Evolutionary conservation across 2,329 filamentous ascomycete genomes (phyloP), one percentile per base, ranked within the genome.

Genomic region (Ophiostoma sp.): DNA sequence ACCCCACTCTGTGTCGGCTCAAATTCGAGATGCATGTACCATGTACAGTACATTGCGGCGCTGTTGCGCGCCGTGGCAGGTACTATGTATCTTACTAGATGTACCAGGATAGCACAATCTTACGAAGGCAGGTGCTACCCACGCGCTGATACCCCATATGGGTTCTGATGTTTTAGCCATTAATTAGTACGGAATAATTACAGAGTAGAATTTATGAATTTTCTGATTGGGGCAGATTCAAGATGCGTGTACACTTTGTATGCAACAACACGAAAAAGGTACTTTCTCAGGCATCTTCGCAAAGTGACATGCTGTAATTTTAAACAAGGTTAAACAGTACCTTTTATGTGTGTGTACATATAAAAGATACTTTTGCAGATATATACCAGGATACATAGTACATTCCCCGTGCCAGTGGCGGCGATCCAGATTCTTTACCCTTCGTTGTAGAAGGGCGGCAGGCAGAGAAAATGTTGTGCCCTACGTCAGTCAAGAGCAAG

Each of bases 121-220:
- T 66, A 36, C 67, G 31, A 20, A 69, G 54, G 66, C 41, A 52
- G 66, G 60, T 64, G 57, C 69, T 62, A 48, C 66, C 39, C 66
- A 44, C 41, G 35, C 48, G 36, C 52, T 41, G 67, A 33, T 62
- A 68, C 67, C 67, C 67, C 67, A 44, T 68, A 68, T 36, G 60
- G 17, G 60, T 8, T 36, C 27, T 31, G 27, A 31, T 31, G 27
- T 31, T 31, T 35, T 3, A n/a, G 44, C 17, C 1, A 31, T 17
- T 48, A 48, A 11, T 48, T 48, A 1, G 44, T 48, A 48, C 23
- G 11, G 13, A 17, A n/a, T n/a, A 31, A 31, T 31, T 31, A 31
- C 27, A 31, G 27, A 31, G 27, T 31, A 31, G 27, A 31, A 1
- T 31, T 31, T 31, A 31, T 31, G 27, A 31, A 31, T 31, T 31